phyloP scores from a whole-genome alignment of 148 eudicot genomes.

The Rhododendron kiyosumense region DNA sequence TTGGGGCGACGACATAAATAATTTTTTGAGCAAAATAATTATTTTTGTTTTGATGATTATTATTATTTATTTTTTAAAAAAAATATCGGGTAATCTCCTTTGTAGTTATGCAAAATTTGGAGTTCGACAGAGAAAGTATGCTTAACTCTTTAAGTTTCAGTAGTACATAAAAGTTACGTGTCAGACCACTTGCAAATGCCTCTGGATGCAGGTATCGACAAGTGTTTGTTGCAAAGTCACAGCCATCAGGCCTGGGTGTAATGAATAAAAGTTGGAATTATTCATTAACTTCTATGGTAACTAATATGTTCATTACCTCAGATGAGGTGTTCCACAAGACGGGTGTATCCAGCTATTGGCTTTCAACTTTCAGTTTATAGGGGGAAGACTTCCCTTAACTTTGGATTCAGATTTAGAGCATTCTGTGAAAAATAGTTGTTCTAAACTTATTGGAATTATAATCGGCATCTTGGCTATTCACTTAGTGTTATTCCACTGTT shows the following conservation, averaged over 20 bases:
- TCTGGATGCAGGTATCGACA: not conserved
- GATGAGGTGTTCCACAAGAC: not conserved
- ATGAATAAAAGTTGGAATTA: not conserved
- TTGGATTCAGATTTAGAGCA: not conserved
- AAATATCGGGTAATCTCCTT: not conserved
- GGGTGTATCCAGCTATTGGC: not conserved
- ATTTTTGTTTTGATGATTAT: no score
- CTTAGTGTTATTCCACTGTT: not conserved
- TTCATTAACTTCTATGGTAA: not conserved
- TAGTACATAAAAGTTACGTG: not conserved
- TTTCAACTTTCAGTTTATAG: not conserved
- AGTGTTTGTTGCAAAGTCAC: not conserved
- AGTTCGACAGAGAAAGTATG: not conserved
- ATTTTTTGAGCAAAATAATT: no score
- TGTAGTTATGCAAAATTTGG: not conserved
- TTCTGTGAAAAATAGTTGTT: not conserved
- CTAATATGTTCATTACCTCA: not conserved
- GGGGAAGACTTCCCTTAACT: not conserved
- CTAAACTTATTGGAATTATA: not conserved
- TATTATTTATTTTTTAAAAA: no score
- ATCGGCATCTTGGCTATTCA: not conserved
- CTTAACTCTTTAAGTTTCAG: not conserved
- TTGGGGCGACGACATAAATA: no score
- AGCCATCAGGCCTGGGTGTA: not conserved
- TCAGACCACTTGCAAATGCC: slow-evolving; percentile 4